Conservation (phyloP, 2,329 filamentous ascomycete species). For the Penicillium sp. region DNA sequence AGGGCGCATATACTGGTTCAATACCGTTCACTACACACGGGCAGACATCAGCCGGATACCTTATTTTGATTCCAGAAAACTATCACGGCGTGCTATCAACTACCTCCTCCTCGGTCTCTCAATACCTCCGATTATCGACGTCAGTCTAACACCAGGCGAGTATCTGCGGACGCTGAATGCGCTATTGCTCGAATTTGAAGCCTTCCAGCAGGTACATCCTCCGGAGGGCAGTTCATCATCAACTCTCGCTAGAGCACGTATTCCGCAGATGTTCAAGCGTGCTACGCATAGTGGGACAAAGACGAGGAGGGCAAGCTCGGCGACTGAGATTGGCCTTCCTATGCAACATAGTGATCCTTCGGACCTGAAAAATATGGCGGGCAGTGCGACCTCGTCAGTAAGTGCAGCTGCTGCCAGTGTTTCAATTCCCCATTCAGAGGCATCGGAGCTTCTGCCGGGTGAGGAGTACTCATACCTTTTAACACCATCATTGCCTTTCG, state of each 20-base stretch:
- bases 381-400: conserved; percentile 44
- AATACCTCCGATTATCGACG: conserved; percentile 84
- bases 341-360: conserved; percentile 55
- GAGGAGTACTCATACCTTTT: conserved; percentile 88
- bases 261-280: conserved; percentile 83
- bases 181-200: conserved; percentile 88
- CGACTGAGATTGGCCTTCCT: conserved; percentile 63
- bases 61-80: conserved; percentile 81
- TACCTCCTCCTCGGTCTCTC: conserved; percentile 92
- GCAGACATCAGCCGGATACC: conserved; percentile 79
- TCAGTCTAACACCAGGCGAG: conserved; percentile 77
- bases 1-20: conserved; percentile 96
- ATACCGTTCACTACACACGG: conserved; percentile 90
- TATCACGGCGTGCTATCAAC: conserved; percentile 88
- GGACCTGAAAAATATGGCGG: conserved; percentile 53
- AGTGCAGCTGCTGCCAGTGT: conserved; percentile 43
- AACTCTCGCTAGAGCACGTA: conserved; percentile 74
- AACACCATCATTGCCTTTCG: conserved; percentile 91
- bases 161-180: conserved; percentile 86
- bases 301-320: conserved; percentile 62
- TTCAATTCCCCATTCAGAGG: conserved; percentile 53
- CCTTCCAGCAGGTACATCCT: conserved; percentile 85
- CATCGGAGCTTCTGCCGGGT: conserved; percentile 70
- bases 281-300: conserved; percentile 62
- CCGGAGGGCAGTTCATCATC: conserved; percentile 72